Base-by-base conservation (phyloP, 164 flowering plant genomes). In the Sedum album region DNA sequence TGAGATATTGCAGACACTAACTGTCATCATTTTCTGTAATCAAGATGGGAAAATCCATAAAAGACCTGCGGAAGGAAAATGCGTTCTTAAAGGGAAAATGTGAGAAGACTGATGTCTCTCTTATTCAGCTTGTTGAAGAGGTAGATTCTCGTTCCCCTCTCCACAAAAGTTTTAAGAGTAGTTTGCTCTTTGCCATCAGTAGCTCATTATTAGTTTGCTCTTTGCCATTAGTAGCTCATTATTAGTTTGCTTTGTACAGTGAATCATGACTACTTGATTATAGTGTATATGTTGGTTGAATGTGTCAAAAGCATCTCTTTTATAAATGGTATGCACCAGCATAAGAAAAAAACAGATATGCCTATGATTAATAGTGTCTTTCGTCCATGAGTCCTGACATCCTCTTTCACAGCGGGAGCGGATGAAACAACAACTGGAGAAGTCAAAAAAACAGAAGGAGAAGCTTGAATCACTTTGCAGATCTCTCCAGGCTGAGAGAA, bases 51-150 rank as follows among this genome's bases (percentile, higher is more conserved):
- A 60, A 61, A 25, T 60, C 71, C 15, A 33, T 60, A 51, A 93
- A 91, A 77, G 94, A 93, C 36, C 88, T 93, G 66, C 89, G 82
- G 81, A 91, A 89, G 86, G 98, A 93, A 81, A 93, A 93, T 66
- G 51, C 72, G 33, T 91, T 89, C 82, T 74, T 93, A 80, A 93
- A 89, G 79, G 77, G 89, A 80, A 93, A 93, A 77, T 83, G 82
- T 65, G 94, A 91, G 77, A 91, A 84, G 79, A 74, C 98, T 28
- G 98, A 93, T 75, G 68, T 84, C 73, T 82, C 90, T 67, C 94
- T 91, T 53, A 85, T 89, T 66, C 87, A 86, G 75, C 90, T 93
- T 55, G 90, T 87, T 60, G 96, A 91, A 48, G 94, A 93, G 97
- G 98, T 93, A 85, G 5, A 6, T 63, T 63, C 26, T 57, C 0